A percentile compares a stretch with the other conserved stretches of the same genome.
Conservation (phyloP, 345 rosid genomes). For the Aethionema arabicum region DNA sequence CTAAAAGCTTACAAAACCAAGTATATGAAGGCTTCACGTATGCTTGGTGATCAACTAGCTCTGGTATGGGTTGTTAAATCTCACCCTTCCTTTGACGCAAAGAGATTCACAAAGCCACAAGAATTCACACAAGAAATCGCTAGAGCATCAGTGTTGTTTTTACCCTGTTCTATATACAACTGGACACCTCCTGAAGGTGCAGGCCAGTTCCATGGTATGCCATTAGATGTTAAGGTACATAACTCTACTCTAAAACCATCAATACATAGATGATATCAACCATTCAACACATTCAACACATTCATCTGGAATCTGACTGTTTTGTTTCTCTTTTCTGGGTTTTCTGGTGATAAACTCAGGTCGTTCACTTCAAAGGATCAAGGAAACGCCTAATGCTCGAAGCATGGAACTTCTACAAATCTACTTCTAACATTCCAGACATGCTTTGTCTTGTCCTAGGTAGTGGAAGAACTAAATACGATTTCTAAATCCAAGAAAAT, state of each 20-base stretch:
- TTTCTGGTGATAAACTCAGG: slow-evolving; percentile 39
- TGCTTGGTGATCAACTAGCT: slow-evolving; percentile 97
- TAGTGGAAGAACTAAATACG: slow-evolving; percentile 94
- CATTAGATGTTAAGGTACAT: slow-evolving; percentile 82
- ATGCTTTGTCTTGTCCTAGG: slow-evolving; percentile 76
- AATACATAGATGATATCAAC: not conserved
- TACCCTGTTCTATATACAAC: slow-evolving; percentile 80
- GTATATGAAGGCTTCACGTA: slow-evolving; percentile 76
- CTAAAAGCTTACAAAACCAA: slow-evolving; percentile 61
- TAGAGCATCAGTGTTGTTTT: slow-evolving; percentile 65
- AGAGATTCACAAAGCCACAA: slow-evolving; percentile 60
- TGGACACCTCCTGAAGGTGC: slow-evolving; percentile 99
- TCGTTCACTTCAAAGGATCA: slow-evolving; percentile 94
- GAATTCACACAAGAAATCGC: slow-evolving; percentile 57
- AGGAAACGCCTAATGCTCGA: slow-evolving; percentile 96
- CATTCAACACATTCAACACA: no score
- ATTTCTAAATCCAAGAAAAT: slow-evolving; percentile 43
- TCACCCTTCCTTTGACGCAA: slow-evolving; percentile 56
- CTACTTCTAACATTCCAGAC: slow-evolving; percentile 56
- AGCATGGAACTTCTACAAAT: slow-evolving; percentile 76
- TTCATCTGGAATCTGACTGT: not conserved
- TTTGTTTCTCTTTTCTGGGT: not conserved
- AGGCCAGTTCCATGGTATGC: slow-evolving; percentile 99
- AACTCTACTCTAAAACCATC: not conserved
- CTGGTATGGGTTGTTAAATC: slow-evolving; percentile 71